phyloP scores from a whole-genome alignment of 345 rosid genomes.

The Aquilaria sinensis region DNA sequence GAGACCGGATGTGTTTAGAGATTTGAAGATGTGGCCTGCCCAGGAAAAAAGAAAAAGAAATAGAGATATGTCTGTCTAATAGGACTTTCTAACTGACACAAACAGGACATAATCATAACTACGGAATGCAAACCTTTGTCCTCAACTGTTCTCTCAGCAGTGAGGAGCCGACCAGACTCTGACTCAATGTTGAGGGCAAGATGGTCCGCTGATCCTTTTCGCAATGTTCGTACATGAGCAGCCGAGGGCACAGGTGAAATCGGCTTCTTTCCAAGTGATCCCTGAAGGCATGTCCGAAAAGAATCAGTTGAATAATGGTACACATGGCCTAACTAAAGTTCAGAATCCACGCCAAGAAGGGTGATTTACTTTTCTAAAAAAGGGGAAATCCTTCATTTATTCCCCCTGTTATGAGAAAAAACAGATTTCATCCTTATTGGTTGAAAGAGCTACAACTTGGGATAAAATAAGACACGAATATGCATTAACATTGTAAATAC shows the following conservation, averaged over 20 bases:
- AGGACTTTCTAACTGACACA: no score
- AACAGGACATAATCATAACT: not conserved
- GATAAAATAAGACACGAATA: no score
- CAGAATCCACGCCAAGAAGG: no score
- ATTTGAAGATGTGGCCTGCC: conserved; percentile 82
- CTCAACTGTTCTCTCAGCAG: conserved; percentile 53
- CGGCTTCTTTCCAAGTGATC: conserved; percentile 39
- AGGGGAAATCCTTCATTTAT: no score
- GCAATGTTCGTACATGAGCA: conserved; percentile 67
- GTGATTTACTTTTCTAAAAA: no score
- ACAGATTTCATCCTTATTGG: no score
- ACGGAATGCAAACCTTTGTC: conserved; percentile 59
- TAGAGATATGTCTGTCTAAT: no score
- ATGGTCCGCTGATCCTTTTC: conserved; percentile 86
- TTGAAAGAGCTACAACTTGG: no score
- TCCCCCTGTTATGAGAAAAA: no score
- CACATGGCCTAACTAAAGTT: no score
- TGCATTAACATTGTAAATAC: no score
- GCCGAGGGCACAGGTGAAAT: conserved; percentile 58
- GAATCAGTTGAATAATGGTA: not conserved
- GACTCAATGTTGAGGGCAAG: conserved; percentile 70
- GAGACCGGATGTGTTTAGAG: conserved; percentile 80
- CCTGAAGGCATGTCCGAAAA: conserved; percentile 38
- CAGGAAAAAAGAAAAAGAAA: not conserved
- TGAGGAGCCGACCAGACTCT: conserved; percentile 58